Base-by-base conservation (phyloP, 805 yeast genomes). In the Yamadazyma laniorum region DNA sequence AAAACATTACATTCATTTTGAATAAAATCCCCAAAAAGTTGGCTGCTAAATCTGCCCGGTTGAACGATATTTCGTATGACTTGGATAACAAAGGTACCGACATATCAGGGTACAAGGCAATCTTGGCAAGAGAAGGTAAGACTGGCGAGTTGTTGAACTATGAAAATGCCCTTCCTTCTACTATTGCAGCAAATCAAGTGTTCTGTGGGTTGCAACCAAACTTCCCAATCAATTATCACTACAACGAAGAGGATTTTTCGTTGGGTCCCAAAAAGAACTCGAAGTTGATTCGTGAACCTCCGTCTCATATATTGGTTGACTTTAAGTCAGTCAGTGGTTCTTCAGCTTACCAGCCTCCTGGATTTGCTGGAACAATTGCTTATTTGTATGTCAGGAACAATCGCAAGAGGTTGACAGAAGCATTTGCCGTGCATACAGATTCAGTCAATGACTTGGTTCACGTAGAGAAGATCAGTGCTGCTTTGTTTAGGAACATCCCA, bases 401-500 rank as follows among this genome's bases (percentile, higher is more conserved):
- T 19, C 73, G 72, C 36, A 75, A 70, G 52, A 68, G 85, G 48
- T 64, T 88, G 38, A 82, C 95, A 0, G 95, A 88, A 61, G 83
- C 95, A 0, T 86, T 84, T 62, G 78, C 84, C 4, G 78, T 86
- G 32, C 75, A 76, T 44, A 77, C 88, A 31, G 67, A 71, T 35
- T 68, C 82, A 1, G 76, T 75, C 12, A 76, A 77, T 35, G 79
- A 74, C 32, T 64, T 79, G 18, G 72, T 76, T 18, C 60, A 63
- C 37, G 67, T 85, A 40, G 85, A 83, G 42, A 80, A 79, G 48
- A 69, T 86, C 25, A 78, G 89, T 31, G 89, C 91, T 7, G 93
- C 93, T 2, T 62, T 88, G 36, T 88, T 87, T 58, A 74, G 80
- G 51, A 82, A 87, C 50, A 74, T 88, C 32, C 90, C 95, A 1